Evolutionary conservation across 148 eudicot genomes (phyloP), one percentile per base, ranked within the genome.

Genomic region (Dianthus caryophyllus): DNA sequence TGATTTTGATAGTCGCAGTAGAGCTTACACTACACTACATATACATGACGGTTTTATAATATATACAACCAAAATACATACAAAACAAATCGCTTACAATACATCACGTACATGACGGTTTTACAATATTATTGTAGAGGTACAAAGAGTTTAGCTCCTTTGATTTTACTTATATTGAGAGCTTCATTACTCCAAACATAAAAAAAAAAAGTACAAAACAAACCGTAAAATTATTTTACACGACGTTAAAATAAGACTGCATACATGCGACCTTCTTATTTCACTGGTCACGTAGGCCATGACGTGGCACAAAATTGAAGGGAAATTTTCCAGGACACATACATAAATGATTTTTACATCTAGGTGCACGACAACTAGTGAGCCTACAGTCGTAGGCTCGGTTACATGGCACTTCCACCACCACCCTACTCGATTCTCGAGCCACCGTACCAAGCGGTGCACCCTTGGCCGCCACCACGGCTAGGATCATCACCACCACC

Each of bases 331-430:
- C 41, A 25, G 74, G 67, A 55, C 67, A 71, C 6, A 41, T 62
- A 46, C 74, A 71, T 15, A 48, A 14, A 38, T 43, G 38, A 16
- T 71, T 25, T 30, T 13, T 14, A 39, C 74, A 71, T 29, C 17
- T 16, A 13, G 68, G 67, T 11, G 74, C 21, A 12, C 25, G 20
- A 24, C 63, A 52, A 11, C 14, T 10, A 36, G 68, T 71, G 7
- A 63, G 68, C 51, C 74, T 53, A 58, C 74, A 71, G 30, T 71
- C 68, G 26, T 71, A 71, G 39, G 62, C 61, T 24, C 26, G 20
- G 13, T 17, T 24, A 61, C 74, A 71, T 4, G 51, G 15, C 3
- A 38, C 20, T 46, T 57, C 47, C 41, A 20, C 57, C 27, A 24
- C 2, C 17, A 18, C 15, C 20, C 21, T 31, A 33, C 30, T 29